These are phyloP conservation scores for Thelephora ganbajun DNA, from an alignment of 768 basidiomycete genomes.

Conservation along the genomic window DNA sequence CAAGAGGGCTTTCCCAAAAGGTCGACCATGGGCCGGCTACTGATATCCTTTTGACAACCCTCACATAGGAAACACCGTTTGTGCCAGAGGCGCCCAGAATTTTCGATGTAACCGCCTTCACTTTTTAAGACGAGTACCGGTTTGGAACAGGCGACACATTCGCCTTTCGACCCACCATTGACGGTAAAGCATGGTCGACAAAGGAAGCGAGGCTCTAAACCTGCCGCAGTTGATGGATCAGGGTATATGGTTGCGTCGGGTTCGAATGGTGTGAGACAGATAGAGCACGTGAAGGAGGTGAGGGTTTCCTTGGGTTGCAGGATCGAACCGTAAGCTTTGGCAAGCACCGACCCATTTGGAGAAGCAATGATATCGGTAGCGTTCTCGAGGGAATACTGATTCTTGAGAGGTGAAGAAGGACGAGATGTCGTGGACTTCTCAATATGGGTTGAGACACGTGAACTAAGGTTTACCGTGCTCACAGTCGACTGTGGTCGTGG, in stretches of 20 bases:
- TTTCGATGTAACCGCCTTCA: constrained; percentile 70
- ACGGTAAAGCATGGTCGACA: constrained; percentile 60
- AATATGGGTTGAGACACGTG: constrained; percentile 45
- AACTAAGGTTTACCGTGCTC: constrained; percentile 21
- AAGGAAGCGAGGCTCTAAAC: constrained; percentile 34
- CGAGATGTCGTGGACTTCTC: constrained; percentile 34
- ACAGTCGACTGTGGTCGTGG: constrained; percentile 29
- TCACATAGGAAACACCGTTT: constrained; percentile 68
- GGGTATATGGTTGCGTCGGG: constrained; percentile 84
- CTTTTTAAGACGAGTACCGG: constrained; percentile 63
- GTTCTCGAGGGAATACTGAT: constrained; percentile 15
- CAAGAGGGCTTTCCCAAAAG: constrained; percentile 73
- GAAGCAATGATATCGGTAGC: constrained; percentile 30
- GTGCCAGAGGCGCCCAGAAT: constrained; percentile 63
- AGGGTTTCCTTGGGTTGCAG: constrained; percentile 67
- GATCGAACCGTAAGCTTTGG: constrained; percentile 78
- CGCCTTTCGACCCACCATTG: constrained; percentile 68
- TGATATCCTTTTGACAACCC: constrained; percentile 60
- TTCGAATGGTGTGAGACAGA: constrained; percentile 50
- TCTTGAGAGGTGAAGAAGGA: constrained; percentile 47
- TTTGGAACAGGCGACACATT: constrained; percentile 50
- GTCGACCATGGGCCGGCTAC: constrained; percentile 68
- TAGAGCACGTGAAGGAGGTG: constrained; percentile 51
- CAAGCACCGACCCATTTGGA: constrained; percentile 40
- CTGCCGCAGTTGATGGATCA: constrained; percentile 28